Conservation (phyloP, 2,329 filamentous ascomycete species). For the Tolypocladium sp. region DNA sequence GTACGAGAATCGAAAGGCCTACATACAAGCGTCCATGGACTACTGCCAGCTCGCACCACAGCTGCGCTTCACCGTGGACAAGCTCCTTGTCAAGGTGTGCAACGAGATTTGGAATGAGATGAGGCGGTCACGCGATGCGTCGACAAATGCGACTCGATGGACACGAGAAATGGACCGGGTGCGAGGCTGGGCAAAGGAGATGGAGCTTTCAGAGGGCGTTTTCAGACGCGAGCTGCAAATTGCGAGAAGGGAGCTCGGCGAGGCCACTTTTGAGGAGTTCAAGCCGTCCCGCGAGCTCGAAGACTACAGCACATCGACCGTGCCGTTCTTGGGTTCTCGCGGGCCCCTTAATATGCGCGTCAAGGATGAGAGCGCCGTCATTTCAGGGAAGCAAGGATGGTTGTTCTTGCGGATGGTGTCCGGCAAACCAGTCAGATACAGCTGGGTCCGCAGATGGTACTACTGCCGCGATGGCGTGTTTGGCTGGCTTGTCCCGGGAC, state of each 20-base stretch:
- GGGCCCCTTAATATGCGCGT: slow-evolving; percentile 57
- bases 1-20: slow-evolving; percentile 83
- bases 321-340: slow-evolving; percentile 71
- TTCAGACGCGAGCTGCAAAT: slow-evolving; percentile 75
- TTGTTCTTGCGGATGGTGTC: slow-evolving; percentile 72
- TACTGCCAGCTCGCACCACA: slow-evolving; percentile 85
- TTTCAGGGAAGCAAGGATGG: slow-evolving; percentile 88
- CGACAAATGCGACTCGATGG: slow-evolving; percentile 56
- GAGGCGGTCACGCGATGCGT: slow-evolving; percentile 59
- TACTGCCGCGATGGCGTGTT: slow-evolving; percentile 95
- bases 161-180: slow-evolving; percentile 81
- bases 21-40: slow-evolving; percentile 87
- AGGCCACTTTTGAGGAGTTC: slow-evolving; percentile 57
- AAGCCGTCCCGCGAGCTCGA: slow-evolving; percentile 88
- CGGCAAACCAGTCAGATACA: slow-evolving; percentile 82
- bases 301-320: slow-evolving; percentile 82
- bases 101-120: slow-evolving; percentile 85
- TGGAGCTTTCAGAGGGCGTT: slow-evolving; percentile 78
- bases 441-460: slow-evolving; percentile 89
- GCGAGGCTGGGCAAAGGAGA: slow-evolving; percentile 85
- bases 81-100: slow-evolving; percentile 74
- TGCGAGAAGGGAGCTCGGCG: slow-evolving; percentile 74
- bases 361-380: slow-evolving; percentile 36
- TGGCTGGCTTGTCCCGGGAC: slow-evolving; percentile 80
- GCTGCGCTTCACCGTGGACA: slow-evolving; percentile 74